Percentiles rank a stretch among this genome's conserved stretches.
Conservation (phyloP, 2,329 filamentous ascomycete species). For the Claviceps capensis region DNA sequence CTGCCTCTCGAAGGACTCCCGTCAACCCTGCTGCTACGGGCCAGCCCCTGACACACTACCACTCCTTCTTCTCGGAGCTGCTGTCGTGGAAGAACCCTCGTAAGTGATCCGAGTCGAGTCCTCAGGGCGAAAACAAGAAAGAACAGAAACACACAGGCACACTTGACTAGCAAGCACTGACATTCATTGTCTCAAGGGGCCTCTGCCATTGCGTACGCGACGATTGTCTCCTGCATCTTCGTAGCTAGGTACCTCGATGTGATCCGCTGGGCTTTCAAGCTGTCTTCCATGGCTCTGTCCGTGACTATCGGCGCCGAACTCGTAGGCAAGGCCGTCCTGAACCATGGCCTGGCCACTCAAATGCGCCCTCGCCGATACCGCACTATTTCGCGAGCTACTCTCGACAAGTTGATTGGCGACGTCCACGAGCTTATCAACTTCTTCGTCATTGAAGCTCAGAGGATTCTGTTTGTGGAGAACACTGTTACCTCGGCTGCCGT, state of each 20-base stretch:
- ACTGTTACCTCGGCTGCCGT: constrained; percentile 44
- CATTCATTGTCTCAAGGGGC: constrained; percentile 30
- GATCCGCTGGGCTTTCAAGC: constrained; percentile 50
- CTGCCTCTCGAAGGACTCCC: constrained; percentile 42
- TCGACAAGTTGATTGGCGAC: constrained; percentile 48
- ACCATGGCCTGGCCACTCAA: constrained; percentile 49
- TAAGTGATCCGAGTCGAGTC: constrained; percentile 21
- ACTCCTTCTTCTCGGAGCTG: constrained; percentile 56
- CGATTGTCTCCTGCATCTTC: constrained; percentile 46
- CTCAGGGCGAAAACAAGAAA: neutral
- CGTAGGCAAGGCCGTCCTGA: constrained; percentile 45
- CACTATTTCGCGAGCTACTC: constrained; percentile 47
- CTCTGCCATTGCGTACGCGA: constrained; percentile 49
- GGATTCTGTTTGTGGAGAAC: constrained; percentile 56
- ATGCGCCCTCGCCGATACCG: constrained; percentile 55
- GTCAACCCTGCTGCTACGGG: constrained; percentile 40
- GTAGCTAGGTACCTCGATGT: constrained; percentile 52
- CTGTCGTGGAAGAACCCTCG: constrained; percentile 57
- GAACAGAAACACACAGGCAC: neutral
- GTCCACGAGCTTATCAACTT: constrained; percentile 59
- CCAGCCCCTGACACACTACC: constrained; percentile 54
- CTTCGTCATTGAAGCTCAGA: constrained; percentile 56
- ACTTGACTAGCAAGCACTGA: constrained; percentile 5
- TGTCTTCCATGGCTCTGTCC: constrained; percentile 48
- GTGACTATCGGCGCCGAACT: constrained; percentile 48